Base-by-base conservation (phyloP, 306 rosid species). In the Vicia sativa region DNA sequence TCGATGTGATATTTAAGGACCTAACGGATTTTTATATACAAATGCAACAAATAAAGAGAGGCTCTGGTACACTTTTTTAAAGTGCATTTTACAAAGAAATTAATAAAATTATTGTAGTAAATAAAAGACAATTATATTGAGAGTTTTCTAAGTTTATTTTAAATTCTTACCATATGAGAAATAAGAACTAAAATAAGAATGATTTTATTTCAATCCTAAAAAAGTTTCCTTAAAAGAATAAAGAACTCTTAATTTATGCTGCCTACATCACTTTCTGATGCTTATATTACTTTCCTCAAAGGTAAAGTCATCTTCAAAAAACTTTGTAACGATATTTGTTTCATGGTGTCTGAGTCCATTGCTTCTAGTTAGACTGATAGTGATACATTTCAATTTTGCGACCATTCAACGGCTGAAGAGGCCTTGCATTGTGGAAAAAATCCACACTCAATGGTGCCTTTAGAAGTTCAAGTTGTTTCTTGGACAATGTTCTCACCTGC, bases 401-500 rank as follows among this genome's bases (percentile, higher is more conserved):
- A 14, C 87, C 98, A 43, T 86, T 77, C 7, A 85, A 69, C 11
- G 74, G 83, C 60, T 90, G 96, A 37, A 72, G 34, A 5, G 98
- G 96, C 85, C 98, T 78, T 25, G 96, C 65, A 13, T 92, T 92
- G 59, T 81, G 80, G 79, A 79, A 78, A 71, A 42, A 90, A 6
- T 26, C 19, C 18, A 66, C 7, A 5, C 12, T 37, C 66, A 92
- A 12, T 11, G 98, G 96, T 37, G 88, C 81, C 77, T 74, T 85
- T 5, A 92, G 72, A 3, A 81, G 77, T 9, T 81, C 43, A 3
- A 90, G 9, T 61, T 92, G 98, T 12, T 86, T 50, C 72, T 71
- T 34, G 9, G 98, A 82, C 12, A 92, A 58, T 43, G 87, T 52
- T 86, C 88, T 87, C 64, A 82, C 83, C 95, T 91, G 68, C 65